Percentiles rank a stretch among this genome's conserved stretches.
Conservation (phyloP, 169 alveolate species). For the Eimeria acervulina region DNA sequence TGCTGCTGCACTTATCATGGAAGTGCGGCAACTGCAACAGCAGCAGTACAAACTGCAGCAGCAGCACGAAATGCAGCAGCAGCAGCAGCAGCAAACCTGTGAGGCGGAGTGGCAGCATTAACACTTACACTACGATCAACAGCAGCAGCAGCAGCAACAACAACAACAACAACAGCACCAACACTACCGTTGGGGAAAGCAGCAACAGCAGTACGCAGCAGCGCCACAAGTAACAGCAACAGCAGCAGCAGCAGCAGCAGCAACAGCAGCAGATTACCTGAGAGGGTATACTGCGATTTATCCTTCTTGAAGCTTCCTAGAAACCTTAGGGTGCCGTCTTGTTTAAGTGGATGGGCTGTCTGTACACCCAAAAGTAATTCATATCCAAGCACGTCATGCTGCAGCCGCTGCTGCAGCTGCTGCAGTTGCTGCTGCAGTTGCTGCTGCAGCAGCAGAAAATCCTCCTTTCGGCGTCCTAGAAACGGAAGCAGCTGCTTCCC, state of each 20-base stretch:
- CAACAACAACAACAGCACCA: too few species aligned
- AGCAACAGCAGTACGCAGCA: neutral
- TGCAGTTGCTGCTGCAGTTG: constrained; percentile 37
- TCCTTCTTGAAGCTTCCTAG: neutral
- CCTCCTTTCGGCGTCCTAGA: neutral
- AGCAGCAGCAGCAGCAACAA: too few species aligned
- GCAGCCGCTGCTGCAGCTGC: constrained; percentile 44
- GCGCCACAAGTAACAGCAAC: too few species aligned
- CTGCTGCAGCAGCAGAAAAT: constrained; percentile 5
- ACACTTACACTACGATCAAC: neutral
- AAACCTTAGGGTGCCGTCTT: neutral
- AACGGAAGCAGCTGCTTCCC: neutral
- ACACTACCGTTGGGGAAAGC: too few species aligned
- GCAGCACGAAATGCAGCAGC: too few species aligned
- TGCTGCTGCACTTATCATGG: neutral
- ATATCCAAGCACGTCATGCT: neutral
- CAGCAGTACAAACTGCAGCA: too few species aligned
- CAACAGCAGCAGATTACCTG: too few species aligned
- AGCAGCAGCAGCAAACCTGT: constrained; percentile 50
- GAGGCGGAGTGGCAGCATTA: neutral
- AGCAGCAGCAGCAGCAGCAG: too few species aligned
- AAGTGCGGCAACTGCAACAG: neutral
- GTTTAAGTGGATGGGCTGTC: neutral
- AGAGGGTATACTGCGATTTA: neutral
- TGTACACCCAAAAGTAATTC: constrained; percentile 22